A percentile compares a stretch with the other conserved stretches of the same genome.
Evolutionary conservation across 306 rosid species (phyloP).

Genomic region (Styphnolobium japonicum): DNA sequence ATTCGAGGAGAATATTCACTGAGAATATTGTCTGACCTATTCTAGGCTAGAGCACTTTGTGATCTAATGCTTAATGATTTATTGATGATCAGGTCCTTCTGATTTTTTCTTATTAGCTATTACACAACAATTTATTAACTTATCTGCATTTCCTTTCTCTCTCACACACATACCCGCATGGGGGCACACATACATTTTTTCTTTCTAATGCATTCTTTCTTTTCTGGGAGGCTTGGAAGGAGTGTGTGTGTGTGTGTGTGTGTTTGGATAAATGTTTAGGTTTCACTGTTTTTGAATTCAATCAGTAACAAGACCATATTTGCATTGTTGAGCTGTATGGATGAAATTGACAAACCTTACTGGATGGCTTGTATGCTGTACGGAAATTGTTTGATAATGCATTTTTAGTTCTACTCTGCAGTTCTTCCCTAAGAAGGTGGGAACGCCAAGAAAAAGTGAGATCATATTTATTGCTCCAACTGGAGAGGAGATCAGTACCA

Average conservation of each 20-base stretch:
- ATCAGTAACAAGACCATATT: background rate
- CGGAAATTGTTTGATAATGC: background rate
- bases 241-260: background rate
- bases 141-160: background rate
- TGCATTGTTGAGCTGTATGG: background rate
- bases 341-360: background rate
- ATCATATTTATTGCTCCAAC: slow-evolving; percentile 76
- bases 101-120: background rate
- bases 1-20: background rate
- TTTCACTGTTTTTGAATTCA: background rate
- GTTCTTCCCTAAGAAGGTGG: slow-evolving; percentile 77
- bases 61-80: background rate
- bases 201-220: too few relatives aligned
- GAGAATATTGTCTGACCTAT: background rate
- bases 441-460: slow-evolving; percentile 75
- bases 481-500: slow-evolving; percentile 74
- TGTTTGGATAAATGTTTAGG: background rate
- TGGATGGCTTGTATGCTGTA: background rate
- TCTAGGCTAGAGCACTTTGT: background rate
- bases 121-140: background rate
- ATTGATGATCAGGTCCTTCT: background rate
- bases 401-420: slow-evolving; percentile 27
- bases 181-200: background rate
- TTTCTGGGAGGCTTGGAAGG: background rate
- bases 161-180: background rate